phyloP scores from a whole-genome alignment of 805 yeast species.

The Tetrapisispora nanseiensis region DNA sequence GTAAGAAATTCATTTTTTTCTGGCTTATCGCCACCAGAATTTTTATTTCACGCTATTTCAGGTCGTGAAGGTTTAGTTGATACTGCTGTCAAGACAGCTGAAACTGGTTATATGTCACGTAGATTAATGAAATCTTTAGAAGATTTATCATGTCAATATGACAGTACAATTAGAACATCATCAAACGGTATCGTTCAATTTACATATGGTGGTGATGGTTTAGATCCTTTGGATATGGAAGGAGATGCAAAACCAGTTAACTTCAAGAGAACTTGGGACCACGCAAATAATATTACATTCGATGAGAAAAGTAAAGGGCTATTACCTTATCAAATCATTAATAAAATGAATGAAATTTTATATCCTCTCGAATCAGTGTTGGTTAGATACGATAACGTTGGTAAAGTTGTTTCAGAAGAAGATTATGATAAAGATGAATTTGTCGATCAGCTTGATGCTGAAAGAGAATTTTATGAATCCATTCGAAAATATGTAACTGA shows the following conservation, averaged over 20 bases:
- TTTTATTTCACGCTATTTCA: constrained; percentile 95
- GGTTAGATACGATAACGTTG: constrained; percentile 64
- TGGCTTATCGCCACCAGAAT: constrained; percentile 94
- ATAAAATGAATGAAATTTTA: constrained; percentile 45
- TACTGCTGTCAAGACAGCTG: constrained; percentile 99
- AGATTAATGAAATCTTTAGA: constrained; percentile 96
- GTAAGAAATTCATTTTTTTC: constrained; percentile 91
- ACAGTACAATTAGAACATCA: constrained; percentile 89
- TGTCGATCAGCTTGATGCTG: constrained; percentile 82
- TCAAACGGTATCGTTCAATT: constrained; percentile 95
- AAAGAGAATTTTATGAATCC: constrained; percentile 73
- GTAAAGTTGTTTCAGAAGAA: constrained; percentile 38
- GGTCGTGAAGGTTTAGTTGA: constrained; percentile 99
- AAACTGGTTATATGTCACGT: constrained; percentile 97
- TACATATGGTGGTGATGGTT: constrained; percentile 96
- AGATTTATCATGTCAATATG: constrained; percentile 89
- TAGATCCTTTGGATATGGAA: constrained; percentile 98
- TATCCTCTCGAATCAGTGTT: constrained; percentile 51
- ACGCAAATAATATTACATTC: constrained; percentile 67
- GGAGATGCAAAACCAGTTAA: constrained; percentile 97
- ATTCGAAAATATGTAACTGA: constrained; percentile 50
- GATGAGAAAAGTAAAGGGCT: constrained; percentile 44
- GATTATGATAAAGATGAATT: constrained; percentile 44
- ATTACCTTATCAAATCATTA: constrained; percentile 59
- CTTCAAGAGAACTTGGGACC: constrained; percentile 90